Conservation (phyloP, 2,329 filamentous ascomycete species). For the Xylaria sp. region DNA sequence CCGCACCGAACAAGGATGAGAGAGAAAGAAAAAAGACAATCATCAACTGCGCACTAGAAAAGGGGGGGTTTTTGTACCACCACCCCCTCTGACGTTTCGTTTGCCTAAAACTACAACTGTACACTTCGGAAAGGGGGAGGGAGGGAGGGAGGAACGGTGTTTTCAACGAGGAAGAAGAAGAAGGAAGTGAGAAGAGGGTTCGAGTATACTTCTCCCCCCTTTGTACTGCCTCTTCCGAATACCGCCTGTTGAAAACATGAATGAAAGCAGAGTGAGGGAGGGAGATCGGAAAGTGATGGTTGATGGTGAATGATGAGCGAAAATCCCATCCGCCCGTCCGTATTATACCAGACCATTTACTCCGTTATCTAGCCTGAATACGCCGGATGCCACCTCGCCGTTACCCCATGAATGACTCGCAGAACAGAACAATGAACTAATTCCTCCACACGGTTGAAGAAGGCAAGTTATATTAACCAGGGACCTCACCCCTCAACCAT, state of each 20-base stretch:
- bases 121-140: slow-evolving; percentile 1
- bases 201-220: too few relatives aligned
- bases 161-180: too few relatives aligned
- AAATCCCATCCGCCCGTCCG: slow-evolving; percentile 2
- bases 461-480: background rate
- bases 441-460: slow-evolving; percentile 4
- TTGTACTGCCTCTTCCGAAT: too few relatives aligned
- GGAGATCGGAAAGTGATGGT: background rate
- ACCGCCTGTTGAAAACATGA: too few relatives aligned
- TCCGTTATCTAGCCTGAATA: slow-evolving; percentile 10
- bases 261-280: background rate
- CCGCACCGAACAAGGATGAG: too few relatives aligned
- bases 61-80: background rate
- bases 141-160: too few relatives aligned
- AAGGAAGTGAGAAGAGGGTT: too few relatives aligned
- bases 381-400: slow-evolving; percentile 6
- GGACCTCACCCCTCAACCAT: slow-evolving; percentile 1
- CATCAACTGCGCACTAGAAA: too few relatives aligned
- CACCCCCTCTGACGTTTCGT: slow-evolving; percentile 7
- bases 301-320: background rate
- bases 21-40: too few relatives aligned
- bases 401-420: slow-evolving; percentile 5
- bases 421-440: background rate
- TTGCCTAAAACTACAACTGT: slow-evolving; percentile 20
- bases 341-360: slow-evolving; percentile 1